These are phyloP conservation scores for Metarhizium robertsii DNA, from an alignment of 2,329 filamentous ascomycete species.

Conservation along the genomic window DNA sequence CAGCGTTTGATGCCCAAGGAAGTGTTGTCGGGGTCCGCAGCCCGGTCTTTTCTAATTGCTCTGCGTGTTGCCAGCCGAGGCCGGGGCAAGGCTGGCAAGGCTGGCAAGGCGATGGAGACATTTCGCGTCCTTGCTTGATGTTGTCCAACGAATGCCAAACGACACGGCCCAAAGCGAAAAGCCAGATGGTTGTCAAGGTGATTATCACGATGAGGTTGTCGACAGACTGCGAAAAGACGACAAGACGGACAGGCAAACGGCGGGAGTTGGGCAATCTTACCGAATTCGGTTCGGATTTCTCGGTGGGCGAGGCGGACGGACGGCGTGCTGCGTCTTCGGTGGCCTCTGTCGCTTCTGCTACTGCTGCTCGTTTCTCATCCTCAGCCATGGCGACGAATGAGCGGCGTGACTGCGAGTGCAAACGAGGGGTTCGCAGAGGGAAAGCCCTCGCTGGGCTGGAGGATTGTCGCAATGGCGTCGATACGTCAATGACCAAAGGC, in stretches of 20 bases:
- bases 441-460: constrained; percentile 7
- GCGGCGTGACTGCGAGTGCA: background rate
- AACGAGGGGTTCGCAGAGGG: constrained; percentile 4
- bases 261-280: constrained; percentile 2
- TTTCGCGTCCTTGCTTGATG: background rate
- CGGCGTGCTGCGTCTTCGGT: constrained; percentile 11
- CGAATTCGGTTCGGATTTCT: constrained; percentile 8
- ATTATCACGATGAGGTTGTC: too few relatives aligned
- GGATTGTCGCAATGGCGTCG: constrained; percentile 10
- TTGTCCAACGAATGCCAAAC: background rate
- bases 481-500: background rate
- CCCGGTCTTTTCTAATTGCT: background rate
- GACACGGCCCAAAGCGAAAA: background rate
- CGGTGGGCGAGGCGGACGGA: constrained; percentile 7
- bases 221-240: background rate
- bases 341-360: constrained; percentile 12
- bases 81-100: background rate
- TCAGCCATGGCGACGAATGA: constrained; percentile 15
- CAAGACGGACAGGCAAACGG: background rate
- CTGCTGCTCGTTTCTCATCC: constrained; percentile 18
- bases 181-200: background rate
- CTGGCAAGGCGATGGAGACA: background rate
- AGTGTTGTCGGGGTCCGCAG: background rate
- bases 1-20: background rate
- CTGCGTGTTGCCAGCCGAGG: background rate